Percentiles rank a stretch among this genome's conserved stretches.
These are phyloP conservation scores for Coniochaeta hoffmannii DNA, from an alignment of 2,329 filamentous ascomycete species.

Conservation along the genomic window DNA sequence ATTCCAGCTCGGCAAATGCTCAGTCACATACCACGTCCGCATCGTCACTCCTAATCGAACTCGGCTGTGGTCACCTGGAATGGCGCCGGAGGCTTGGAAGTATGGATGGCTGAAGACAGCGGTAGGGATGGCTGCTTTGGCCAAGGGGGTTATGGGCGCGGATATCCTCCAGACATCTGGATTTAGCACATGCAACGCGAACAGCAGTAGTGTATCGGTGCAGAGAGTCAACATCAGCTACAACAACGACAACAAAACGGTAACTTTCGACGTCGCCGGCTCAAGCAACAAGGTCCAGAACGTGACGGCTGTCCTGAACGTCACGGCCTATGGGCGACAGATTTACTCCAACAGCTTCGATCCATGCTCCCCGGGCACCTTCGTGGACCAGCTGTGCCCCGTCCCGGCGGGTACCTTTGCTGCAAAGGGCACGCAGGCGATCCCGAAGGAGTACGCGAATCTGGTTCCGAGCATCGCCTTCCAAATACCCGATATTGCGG, in stretches of 20 bases:
- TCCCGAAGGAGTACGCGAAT: constrained; percentile 63
- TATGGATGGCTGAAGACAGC: constrained; percentile 9
- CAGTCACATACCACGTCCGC: background rate
- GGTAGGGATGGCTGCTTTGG: constrained; percentile 13
- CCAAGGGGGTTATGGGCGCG: constrained; percentile 46
- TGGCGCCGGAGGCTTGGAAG: constrained; percentile 5
- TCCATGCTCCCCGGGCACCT: constrained; percentile 64
- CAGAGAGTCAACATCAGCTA: constrained; percentile 71
- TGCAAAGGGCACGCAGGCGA: constrained; percentile 62
- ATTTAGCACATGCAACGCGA: constrained; percentile 64
- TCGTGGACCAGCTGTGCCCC: constrained; percentile 63
- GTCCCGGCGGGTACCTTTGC: constrained; percentile 70
- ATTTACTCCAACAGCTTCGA: constrained; percentile 78
- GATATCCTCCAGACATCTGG: constrained; percentile 75
- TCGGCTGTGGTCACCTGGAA: constrained; percentile 5
- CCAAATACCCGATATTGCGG: constrained; percentile 81
- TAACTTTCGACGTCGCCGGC: constrained; percentile 78
- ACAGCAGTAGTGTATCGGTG: constrained; percentile 54
- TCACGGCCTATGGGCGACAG: constrained; percentile 76
- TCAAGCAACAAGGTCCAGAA: constrained; percentile 68
- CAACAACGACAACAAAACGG: constrained; percentile 62
- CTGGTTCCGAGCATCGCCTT: constrained; percentile 87
- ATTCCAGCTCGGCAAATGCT: no score
- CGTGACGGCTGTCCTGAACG: constrained; percentile 66
- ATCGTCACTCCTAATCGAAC: background rate